Conservation (phyloP, 495 filamentous ascomycete genomes). For the Sporormia fimetaria region DNA sequence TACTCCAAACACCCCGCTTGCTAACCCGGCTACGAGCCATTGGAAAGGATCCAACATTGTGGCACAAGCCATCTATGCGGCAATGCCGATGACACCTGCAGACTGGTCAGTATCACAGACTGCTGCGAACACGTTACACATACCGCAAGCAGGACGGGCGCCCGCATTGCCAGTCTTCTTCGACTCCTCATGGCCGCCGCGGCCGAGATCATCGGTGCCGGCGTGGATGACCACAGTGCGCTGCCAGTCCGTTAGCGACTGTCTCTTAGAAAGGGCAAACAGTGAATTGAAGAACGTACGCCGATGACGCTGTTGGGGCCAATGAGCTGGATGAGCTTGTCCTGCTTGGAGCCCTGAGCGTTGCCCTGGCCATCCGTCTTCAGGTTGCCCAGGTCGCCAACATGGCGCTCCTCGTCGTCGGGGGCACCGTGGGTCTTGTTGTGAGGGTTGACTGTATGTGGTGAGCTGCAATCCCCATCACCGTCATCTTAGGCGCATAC, state of each 20-base stretch:
- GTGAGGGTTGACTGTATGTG: constrained; percentile 76
- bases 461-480: constrained; percentile 3
- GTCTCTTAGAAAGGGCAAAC: background rate
- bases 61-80: constrained; percentile 29
- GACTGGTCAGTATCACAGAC: constrained; percentile 6
- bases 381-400: constrained; percentile 95
- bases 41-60: background rate
- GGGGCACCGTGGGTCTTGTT: constrained; percentile 86
- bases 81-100: constrained; percentile 80
- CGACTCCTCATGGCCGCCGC: constrained; percentile 79
- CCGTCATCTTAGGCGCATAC: constrained; percentile 36
- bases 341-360: constrained; percentile 59
- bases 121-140: constrained; percentile 22
- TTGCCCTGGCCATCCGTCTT: constrained; percentile 87
- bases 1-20: background rate
- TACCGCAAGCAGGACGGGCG: constrained; percentile 82
- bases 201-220: constrained; percentile 91
- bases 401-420: constrained; percentile 70
- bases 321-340: constrained; percentile 84
- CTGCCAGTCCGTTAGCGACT: constrained; percentile 34
- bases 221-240: constrained; percentile 90
- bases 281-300: constrained; percentile 44
- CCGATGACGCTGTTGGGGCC: constrained; percentile 91
- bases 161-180: constrained; percentile 98
- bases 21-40: background rate